Percentiles rank a stretch among this genome's conserved stretches.
Conservation (phyloP, 306 rosid genomes). For the Begonia fuchsioides region DNA sequence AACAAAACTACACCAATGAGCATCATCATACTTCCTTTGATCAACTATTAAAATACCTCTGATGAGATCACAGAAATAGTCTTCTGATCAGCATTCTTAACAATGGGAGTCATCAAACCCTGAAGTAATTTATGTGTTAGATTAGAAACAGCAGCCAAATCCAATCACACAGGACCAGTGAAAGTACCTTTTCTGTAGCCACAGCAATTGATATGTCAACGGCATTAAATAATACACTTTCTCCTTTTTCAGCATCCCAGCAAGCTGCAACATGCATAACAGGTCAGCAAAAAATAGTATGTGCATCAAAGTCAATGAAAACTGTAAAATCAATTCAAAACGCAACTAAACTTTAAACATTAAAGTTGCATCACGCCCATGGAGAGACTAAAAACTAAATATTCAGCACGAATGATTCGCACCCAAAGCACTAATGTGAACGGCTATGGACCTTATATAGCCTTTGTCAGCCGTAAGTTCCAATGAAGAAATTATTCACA, state of each 20-base stretch:
- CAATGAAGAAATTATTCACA: too few relatives aligned
- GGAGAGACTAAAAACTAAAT: too few relatives aligned
- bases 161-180: slow-evolving; percentile 9
- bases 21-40: not conserved
- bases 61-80: slow-evolving; percentile 67
- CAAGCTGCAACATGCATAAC: slow-evolving; percentile 39
- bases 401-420: too few relatives aligned
- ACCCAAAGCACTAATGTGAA: too few relatives aligned
- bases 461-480: too few relatives aligned
- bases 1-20: not conserved
- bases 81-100: slow-evolving; percentile 89
- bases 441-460: too few relatives aligned
- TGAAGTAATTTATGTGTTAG: slow-evolving; percentile 20
- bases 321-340: too few relatives aligned
- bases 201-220: slow-evolving; percentile 95
- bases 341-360: too few relatives aligned
- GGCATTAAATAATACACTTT: slow-evolving; percentile 33
- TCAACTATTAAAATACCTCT: slow-evolving; percentile 38
- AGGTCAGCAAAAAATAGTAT: not conserved
- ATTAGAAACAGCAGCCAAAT: slow-evolving; percentile 11
- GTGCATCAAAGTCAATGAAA: too few relatives aligned
- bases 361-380: too few relatives aligned
- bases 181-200: slow-evolving; percentile 83
- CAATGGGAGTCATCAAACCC: slow-evolving; percentile 97
- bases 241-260: slow-evolving; percentile 79